Conservation (phyloP, 2,329 filamentous ascomycete genomes). For the Aspergillus ruber region DNA sequence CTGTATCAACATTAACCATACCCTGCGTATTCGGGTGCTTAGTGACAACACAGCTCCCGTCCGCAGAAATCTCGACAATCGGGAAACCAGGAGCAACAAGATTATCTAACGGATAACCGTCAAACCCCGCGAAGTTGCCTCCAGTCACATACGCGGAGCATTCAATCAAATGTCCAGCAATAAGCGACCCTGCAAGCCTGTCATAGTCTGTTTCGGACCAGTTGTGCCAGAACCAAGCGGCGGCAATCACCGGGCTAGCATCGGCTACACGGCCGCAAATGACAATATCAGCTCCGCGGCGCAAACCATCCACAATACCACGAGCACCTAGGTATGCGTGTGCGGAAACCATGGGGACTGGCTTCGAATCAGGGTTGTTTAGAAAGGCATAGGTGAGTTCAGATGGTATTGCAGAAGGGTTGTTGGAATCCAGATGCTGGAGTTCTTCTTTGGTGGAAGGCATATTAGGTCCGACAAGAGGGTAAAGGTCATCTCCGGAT, state of each 20-base stretch:
- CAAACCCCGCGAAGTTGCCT: conserved; percentile 49
- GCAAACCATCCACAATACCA: conserved; percentile 41
- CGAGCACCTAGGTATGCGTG: conserved; percentile 48
- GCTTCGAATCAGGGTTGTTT: conserved; percentile 28
- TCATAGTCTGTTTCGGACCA: conserved; percentile 47
- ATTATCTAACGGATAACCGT: conserved; percentile 32
- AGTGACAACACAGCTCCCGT: conserved; percentile 44
- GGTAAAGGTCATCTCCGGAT: conserved; percentile 41
- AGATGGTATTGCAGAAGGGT: conserved; percentile 29
- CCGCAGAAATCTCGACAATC: conserved; percentile 44
- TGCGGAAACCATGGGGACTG: conserved; percentile 40
- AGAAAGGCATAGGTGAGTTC: conserved; percentile 34
- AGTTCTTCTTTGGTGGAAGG: conserved; percentile 27
- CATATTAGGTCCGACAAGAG: conserved; percentile 25
- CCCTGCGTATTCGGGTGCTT: conserved; percentile 45
- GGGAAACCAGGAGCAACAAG: conserved; percentile 43
- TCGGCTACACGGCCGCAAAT: conserved; percentile 47
- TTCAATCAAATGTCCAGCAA: conserved; percentile 51
- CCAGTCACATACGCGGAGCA: conserved; percentile 51
- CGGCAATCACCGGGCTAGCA: conserved; percentile 50
- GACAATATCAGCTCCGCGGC: conserved; percentile 42
- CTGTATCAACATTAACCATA: conserved; percentile 32
- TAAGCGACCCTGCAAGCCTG: conserved; percentile 44
- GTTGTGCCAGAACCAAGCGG: conserved; percentile 51
- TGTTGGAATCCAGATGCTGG: conserved; percentile 37